Conservation (phyloP, 2,329 filamentous ascomycete species). For the Neocatenulostroma microsporum region DNA sequence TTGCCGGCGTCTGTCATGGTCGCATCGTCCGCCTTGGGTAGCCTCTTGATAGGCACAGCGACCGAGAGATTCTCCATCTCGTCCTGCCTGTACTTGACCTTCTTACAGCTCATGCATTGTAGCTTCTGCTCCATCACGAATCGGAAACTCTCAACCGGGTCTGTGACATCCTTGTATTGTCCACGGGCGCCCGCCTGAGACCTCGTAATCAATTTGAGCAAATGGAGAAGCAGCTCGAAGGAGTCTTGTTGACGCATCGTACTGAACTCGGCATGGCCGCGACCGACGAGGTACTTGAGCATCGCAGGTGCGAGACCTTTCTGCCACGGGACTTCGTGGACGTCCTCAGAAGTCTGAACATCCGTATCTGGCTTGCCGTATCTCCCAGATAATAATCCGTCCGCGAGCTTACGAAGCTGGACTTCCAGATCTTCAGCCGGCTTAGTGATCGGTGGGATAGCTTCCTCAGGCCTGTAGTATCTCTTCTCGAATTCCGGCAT, state of each 20-base stretch:
- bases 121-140: slow-evolving; percentile 87
- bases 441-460: slow-evolving; percentile 53
- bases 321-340: slow-evolving; percentile 62
- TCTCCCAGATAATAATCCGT: slow-evolving; percentile 82
- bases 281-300: slow-evolving; percentile 89
- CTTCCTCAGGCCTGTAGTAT: slow-evolving; percentile 59
- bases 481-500: slow-evolving; percentile 73
- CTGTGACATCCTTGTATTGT: slow-evolving; percentile 37
- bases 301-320: slow-evolving; percentile 84
- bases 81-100: slow-evolving; percentile 77
- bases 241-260: slow-evolving; percentile 98
- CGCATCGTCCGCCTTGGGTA: slow-evolving; percentile 43
- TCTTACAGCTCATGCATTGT: slow-evolving; percentile 81
- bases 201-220: slow-evolving; percentile 84
- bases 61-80: slow-evolving; percentile 95
- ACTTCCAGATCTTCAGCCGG: slow-evolving; percentile 91
- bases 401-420: slow-evolving; percentile 82
- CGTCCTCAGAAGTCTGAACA: slow-evolving; percentile 51
- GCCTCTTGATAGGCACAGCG: slow-evolving; percentile 60
- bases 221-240: slow-evolving; percentile 84
- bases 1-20: neutral
- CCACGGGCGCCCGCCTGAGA: slow-evolving; percentile 58
- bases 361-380: slow-evolving; percentile 77
- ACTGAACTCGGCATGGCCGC: slow-evolving; percentile 87
- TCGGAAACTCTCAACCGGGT: slow-evolving; percentile 75